Conservation (phyloP, 805 yeast species). For the Kregervanrija fluxuum region DNA sequence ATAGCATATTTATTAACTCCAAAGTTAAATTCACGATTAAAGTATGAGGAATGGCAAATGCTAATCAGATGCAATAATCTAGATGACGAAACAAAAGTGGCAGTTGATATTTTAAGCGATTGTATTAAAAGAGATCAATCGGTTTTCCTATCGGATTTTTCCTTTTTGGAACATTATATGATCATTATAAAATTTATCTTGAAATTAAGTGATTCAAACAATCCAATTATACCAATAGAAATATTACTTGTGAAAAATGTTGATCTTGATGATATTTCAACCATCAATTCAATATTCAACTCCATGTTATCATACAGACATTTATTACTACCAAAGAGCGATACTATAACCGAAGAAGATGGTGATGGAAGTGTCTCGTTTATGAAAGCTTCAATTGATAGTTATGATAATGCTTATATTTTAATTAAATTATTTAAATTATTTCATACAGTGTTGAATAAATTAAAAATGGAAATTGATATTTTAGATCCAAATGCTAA, state of each 20-base stretch:
- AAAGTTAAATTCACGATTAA: constrained; percentile 18
- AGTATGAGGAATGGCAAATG: constrained; percentile 23
- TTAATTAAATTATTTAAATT: constrained; percentile 35
- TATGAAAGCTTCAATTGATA: constrained; percentile 2
- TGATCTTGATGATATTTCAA: constrained; percentile 12
- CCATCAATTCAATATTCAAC: constrained; percentile 14
- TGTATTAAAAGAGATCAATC: constrained; percentile 43
- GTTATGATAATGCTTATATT: constrained; percentile 31
- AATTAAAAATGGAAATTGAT: constrained; percentile 21
- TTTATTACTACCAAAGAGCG: constrained; percentile 4
- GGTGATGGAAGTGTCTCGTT: no score
- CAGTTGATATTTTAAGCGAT: constrained; percentile 38
- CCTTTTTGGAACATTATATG: constrained; percentile 32
- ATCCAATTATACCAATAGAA: constrained; percentile 23
- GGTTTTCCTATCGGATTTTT: constrained; percentile 49
- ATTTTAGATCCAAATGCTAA: constrained; percentile 19
- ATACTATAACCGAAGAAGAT: constrained; percentile 1
- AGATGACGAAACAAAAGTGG: constrained; percentile 18
- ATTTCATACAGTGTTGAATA: constrained; percentile 20
- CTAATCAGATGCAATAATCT: constrained; percentile 20
- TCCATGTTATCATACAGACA: constrained; percentile 14
- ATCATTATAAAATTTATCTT: constrained; percentile 22
- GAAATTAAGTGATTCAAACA: constrained; percentile 21
- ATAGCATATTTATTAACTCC: constrained; percentile 24
- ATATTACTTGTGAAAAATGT: constrained; percentile 7